Evolutionary conservation across 2,329 filamentous ascomycete genomes (phyloP).

Genomic region (Colletotrichum chlorophyti): DNA sequence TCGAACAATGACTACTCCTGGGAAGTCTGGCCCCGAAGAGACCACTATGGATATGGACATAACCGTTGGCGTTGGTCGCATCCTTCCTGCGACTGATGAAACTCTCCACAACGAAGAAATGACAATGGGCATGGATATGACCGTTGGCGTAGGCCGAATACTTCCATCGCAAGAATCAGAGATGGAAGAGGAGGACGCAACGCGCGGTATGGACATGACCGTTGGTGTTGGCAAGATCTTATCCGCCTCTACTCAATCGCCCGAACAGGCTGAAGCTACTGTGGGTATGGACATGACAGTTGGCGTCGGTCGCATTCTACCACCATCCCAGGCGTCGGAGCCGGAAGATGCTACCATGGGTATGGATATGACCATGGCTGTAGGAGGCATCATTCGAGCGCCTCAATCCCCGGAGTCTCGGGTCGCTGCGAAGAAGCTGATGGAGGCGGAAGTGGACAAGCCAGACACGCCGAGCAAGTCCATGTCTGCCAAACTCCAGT

Average conservation of each 20-base stretch:
- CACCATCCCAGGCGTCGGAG: constrained; percentile 34
- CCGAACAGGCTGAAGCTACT: constrained; percentile 33
- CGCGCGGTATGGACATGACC: constrained; percentile 64
- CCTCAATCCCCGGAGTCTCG: constrained; percentile 46
- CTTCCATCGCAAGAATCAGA: constrained; percentile 48
- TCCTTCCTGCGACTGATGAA: constrained; percentile 44
- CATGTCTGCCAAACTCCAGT: constrained; percentile 43
- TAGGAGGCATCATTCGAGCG: constrained; percentile 66
- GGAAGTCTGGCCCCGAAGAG: constrained; percentile 40
- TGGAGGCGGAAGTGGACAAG: constrained; percentile 64
- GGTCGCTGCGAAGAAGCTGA: constrained; percentile 59
- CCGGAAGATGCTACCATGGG: constrained; percentile 55
- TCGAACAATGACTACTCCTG: constrained; percentile 31
- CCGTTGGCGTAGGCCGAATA: constrained; percentile 63
- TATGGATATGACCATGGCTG: constrained; percentile 72
- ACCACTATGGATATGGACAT: constrained; percentile 63
- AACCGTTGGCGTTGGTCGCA: constrained; percentile 63
- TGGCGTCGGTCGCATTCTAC: constrained; percentile 62
- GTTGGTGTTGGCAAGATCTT: constrained; percentile 53
- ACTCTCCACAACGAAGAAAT: constrained; percentile 38
- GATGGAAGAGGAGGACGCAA: constrained; percentile 57
- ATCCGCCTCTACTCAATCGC: constrained; percentile 25
- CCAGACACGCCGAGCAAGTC: constrained; percentile 52
- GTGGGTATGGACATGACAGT: constrained; percentile 69
- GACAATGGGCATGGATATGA: constrained; percentile 73